These are phyloP conservation scores for Alternaria rosae DNA, from an alignment of 2,329 filamentous ascomycete genomes.

Conservation along the genomic window DNA sequence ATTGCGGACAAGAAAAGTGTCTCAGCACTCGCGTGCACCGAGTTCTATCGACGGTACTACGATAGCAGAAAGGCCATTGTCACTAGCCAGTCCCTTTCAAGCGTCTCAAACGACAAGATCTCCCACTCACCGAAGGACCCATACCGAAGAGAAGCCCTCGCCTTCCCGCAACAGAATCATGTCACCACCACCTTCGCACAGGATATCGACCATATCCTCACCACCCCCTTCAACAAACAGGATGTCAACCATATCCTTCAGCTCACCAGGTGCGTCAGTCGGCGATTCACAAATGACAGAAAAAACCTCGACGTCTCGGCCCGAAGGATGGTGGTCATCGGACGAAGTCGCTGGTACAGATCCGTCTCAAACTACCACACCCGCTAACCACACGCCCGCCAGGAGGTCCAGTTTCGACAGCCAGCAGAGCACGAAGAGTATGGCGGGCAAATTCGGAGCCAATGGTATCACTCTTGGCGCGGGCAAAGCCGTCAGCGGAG, in stretches of 20 bases:
- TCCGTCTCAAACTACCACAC: slow-evolving; percentile 29
- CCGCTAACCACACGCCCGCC: slow-evolving; percentile 16
- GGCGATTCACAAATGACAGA: slow-evolving; percentile 39
- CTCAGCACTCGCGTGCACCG: slow-evolving; percentile 25
- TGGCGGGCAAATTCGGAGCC: slow-evolving; percentile 35
- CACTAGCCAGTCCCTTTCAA: slow-evolving; percentile 11
- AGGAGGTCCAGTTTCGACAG: slow-evolving; percentile 37
- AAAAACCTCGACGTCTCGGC: slow-evolving; percentile 41
- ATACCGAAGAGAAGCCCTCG: slow-evolving; percentile 21
- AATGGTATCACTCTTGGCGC: slow-evolving; percentile 46
- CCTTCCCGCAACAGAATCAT: slow-evolving; percentile 28
- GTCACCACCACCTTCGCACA: slow-evolving; percentile 29
- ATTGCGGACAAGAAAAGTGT: slow-evolving; percentile 30
- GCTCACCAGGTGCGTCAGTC: slow-evolving; percentile 32
- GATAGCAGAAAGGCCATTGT: slow-evolving; percentile 4
- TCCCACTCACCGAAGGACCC: slow-evolving; percentile 7
- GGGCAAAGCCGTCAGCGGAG: slow-evolving; percentile 41
- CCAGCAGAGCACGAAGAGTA: slow-evolving; percentile 32
- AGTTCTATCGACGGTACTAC: slow-evolving; percentile 16
- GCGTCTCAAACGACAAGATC: slow-evolving; percentile 14
- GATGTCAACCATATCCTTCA: slow-evolving; percentile 15
- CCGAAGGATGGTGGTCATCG: slow-evolving; percentile 51
- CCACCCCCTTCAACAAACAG: slow-evolving; percentile 12
- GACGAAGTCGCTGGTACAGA: slow-evolving; percentile 48
- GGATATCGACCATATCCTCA: slow-evolving; percentile 11